Conservation (phyloP, 495 filamentous ascomycete genomes). For the Ascodesmis nigricans region DNA sequence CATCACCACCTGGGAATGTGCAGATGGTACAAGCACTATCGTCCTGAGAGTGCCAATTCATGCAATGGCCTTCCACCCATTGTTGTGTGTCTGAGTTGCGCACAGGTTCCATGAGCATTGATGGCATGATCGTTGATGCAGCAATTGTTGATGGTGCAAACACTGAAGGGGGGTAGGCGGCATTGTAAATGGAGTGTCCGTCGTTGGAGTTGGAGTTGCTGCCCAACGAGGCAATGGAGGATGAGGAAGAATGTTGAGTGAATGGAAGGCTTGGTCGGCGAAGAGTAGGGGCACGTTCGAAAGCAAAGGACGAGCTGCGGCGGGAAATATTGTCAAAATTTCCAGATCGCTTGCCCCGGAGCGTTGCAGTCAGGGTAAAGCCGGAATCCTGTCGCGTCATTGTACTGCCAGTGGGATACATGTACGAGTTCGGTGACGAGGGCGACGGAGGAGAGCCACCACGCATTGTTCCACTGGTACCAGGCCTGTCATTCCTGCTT, state of each 20-base stretch:
- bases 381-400: slow-evolving; percentile 78
- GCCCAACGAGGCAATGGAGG: slow-evolving; percentile 58
- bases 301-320: slow-evolving; percentile 74
- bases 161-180: slow-evolving; percentile 70
- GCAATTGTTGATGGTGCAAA: slow-evolving; percentile 95
- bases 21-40: slow-evolving; percentile 61
- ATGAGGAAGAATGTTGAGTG: slow-evolving; percentile 53
- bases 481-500: slow-evolving; percentile 47
- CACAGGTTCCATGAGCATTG: slow-evolving; percentile 64
- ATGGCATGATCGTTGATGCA: slow-evolving; percentile 92
- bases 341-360: slow-evolving; percentile 84
- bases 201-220: slow-evolving; percentile 30
- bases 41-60: slow-evolving; percentile 51
- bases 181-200: slow-evolving; percentile 43
- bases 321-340: slow-evolving; percentile 72
- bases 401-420: slow-evolving; percentile 51
- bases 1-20: slow-evolving; percentile 73
- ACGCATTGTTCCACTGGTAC: slow-evolving; percentile 55
- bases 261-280: slow-evolving; percentile 72
- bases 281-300: slow-evolving; percentile 43
- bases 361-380: slow-evolving; percentile 57
- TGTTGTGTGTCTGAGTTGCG: slow-evolving; percentile 63
- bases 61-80: slow-evolving; percentile 88
- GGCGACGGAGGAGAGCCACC: slow-evolving; percentile 61
- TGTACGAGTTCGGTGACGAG: slow-evolving; percentile 57